phyloP scores from a whole-genome alignment of 345 rosid species.

The Anacardium occidentale region DNA sequence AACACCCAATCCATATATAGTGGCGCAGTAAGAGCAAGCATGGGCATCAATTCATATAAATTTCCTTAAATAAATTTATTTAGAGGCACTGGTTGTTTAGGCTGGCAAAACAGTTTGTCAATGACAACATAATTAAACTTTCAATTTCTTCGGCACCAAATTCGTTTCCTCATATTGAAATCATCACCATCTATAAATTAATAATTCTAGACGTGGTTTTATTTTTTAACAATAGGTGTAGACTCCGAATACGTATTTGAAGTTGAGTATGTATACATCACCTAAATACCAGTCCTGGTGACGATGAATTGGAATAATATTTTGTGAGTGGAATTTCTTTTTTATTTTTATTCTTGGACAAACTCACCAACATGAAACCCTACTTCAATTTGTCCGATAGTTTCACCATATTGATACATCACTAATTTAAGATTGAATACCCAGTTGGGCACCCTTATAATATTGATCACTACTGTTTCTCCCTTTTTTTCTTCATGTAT shows the following conservation, averaged over 20 bases:
- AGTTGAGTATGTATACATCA: too few relatives aligned
- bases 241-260: too few relatives aligned
- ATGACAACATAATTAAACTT: not conserved
- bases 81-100: not conserved
- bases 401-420: not conserved
- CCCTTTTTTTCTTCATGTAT: not conserved
- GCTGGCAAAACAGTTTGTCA: not conserved
- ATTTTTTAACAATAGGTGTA: not conserved
- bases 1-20: slow-evolving; percentile 6
- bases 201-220: too few relatives aligned
- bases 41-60: not conserved
- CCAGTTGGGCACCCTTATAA: slow-evolving; percentile 1
- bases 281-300: not conserved
- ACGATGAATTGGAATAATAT: not conserved
- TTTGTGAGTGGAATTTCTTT: not conserved
- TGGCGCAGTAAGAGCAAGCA: slow-evolving; percentile 8
- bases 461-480: not conserved
- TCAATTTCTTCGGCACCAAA: not conserved
- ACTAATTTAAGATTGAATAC: not conserved
- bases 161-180: not conserved
- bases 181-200: not conserved
- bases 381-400: not conserved
- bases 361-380: not conserved
- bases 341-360: not conserved
- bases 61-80: not conserved